Conservation (phyloP, 176 grass and related monocot species). For the Ampelocalamus luodianensis region DNA sequence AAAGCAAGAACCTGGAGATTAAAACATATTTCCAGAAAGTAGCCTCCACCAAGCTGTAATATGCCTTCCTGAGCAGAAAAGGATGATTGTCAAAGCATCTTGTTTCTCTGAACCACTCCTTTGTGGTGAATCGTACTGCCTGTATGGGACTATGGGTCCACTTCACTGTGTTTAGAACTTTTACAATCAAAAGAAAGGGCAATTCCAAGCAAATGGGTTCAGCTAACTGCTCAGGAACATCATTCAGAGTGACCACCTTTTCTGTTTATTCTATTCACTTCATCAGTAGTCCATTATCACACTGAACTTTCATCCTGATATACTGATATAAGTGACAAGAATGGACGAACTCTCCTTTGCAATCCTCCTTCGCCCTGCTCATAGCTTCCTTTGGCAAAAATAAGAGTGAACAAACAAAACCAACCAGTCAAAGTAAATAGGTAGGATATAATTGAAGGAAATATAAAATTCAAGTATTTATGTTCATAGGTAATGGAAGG, state of each 20-base stretch:
- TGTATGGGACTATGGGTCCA: background rate
- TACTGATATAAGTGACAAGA: background rate
- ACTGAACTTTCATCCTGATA: slow-evolving; percentile 13
- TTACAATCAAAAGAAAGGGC: slow-evolving; percentile 4
- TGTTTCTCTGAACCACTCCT: background rate
- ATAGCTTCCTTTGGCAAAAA: slow-evolving; percentile 4
- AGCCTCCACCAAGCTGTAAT: slow-evolving; percentile 1
- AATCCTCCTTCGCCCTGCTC: background rate
- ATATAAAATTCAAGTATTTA: background rate
- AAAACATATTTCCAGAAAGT: slow-evolving; percentile 26
- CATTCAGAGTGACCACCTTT: background rate
- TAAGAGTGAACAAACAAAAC: background rate
- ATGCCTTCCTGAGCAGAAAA: slow-evolving; percentile 9
- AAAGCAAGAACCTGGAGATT: slow-evolving; percentile 12
- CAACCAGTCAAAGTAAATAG: background rate
- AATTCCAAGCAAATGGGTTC: slow-evolving; percentile 6
- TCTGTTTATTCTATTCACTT: background rate
- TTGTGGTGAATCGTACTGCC: background rate
- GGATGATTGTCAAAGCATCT: background rate
- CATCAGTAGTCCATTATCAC: background rate
- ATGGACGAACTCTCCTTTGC: background rate
- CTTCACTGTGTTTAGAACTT: background rate
- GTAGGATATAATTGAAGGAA: slow-evolving; percentile 2
- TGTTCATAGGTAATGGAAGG: background rate
- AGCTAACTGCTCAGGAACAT: background rate